Evolutionary conservation across 1,284 basidiomycete species (phyloP).

Genomic region (Flammula alnicola): DNA sequence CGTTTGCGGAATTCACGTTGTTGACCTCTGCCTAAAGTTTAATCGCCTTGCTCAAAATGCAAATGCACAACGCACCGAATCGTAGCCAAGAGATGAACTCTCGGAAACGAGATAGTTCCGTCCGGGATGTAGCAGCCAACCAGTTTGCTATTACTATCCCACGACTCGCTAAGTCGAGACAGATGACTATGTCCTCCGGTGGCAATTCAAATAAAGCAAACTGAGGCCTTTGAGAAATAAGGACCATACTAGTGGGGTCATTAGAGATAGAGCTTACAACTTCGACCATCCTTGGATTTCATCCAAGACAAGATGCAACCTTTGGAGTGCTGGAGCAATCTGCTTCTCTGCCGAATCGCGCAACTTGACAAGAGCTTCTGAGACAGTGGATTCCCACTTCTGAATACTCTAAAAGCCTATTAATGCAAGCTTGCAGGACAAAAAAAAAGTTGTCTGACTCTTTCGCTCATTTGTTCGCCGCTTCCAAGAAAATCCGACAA

Average conservation of each 20-base stretch:
- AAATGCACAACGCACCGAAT: constrained; percentile 53
- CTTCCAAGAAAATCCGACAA: constrained; percentile 75
- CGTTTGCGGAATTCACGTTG: constrained; percentile 45
- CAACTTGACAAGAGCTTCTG: constrained; percentile 69
- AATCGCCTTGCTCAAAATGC: neutral
- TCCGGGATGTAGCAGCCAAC: constrained; percentile 67
- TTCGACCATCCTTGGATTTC: constrained; percentile 78
- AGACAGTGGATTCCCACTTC: constrained; percentile 79
- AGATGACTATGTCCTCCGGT: constrained; percentile 50
- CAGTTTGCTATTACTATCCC: constrained; percentile 68
- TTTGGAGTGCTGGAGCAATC: constrained; percentile 73
- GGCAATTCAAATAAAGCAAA: constrained; percentile 58
- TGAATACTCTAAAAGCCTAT: constrained; percentile 77
- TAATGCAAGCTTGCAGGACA: too few species aligned
- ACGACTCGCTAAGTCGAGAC: constrained; percentile 54
- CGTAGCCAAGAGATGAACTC: constrained; percentile 81
- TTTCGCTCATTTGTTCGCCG: constrained; percentile 78
- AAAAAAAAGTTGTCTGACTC: constrained; percentile 53
- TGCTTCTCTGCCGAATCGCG: constrained; percentile 75
- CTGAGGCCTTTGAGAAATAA: constrained; percentile 44
- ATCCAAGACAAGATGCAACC: constrained; percentile 72
- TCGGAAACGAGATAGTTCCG: constrained; percentile 70
- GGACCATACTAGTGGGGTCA: constrained; percentile 5
- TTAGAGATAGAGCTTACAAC: constrained; percentile 52
- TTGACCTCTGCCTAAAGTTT: constrained; percentile 30